phyloP scores from a whole-genome alignment of 116 monocot species.

The Trichopus zeylanicus region DNA sequence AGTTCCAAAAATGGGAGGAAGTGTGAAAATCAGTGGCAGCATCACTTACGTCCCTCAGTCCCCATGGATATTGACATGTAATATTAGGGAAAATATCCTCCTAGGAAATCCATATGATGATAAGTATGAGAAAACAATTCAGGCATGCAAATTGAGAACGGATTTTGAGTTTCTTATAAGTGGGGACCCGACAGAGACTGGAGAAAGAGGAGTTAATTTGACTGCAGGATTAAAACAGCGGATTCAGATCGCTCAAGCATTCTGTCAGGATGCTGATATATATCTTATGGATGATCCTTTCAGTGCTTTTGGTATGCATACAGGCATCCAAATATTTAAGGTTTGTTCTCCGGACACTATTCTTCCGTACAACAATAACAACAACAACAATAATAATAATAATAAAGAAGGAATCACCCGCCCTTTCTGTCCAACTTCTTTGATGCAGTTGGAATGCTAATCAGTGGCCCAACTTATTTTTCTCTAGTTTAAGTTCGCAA shows the following conservation, averaged over 20 bases:
- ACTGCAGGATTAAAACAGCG: constrained; percentile 77
- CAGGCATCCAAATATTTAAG: constrained; percentile 66
- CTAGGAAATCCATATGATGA: constrained; percentile 56
- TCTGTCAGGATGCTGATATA: constrained; percentile 82
- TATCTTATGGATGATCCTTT: constrained; percentile 94
- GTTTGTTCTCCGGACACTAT: constrained; percentile 13
- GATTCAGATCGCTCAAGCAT: constrained; percentile 75
- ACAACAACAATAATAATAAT: no score
- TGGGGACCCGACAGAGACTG: constrained; percentile 59
- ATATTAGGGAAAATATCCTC: constrained; percentile 66
- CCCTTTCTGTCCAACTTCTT: no score
- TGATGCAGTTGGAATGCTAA: no score
- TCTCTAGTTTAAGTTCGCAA: no score
- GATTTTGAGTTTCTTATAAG: constrained; percentile 50
- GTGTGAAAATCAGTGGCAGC: constrained; percentile 56
- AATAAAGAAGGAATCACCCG: no score
- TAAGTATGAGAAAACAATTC: constrained; percentile 51
- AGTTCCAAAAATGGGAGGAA: constrained; percentile 67
- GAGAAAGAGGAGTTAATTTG: constrained; percentile 68
- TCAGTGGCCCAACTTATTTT: no score
- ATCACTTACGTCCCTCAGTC: constrained; percentile 85
- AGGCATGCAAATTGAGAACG: constrained; percentile 42
- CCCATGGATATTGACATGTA: constrained; percentile 82
- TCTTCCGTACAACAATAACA: no score
- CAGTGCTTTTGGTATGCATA: constrained; percentile 82